These are phyloP conservation scores for Trichoderma sp. DNA, from an alignment of 2,329 filamentous ascomycete species.

Conservation along the genomic window DNA sequence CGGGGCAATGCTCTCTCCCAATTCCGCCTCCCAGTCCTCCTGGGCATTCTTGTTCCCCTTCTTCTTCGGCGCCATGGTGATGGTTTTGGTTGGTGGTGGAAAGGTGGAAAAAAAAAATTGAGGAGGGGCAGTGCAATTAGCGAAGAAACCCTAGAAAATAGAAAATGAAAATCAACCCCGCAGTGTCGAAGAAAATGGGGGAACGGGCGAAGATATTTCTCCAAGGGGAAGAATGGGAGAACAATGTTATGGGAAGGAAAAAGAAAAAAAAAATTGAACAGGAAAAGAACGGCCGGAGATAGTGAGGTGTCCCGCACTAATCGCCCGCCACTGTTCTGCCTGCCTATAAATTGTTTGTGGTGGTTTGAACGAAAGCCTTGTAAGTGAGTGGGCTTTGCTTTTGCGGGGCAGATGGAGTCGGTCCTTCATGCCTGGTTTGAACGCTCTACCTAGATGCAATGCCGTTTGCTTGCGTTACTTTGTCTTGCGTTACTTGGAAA, in stretches of 20 bases:
- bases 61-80: slow-evolving; percentile 87
- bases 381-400: neutral
- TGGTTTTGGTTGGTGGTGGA: neutral
- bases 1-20: slow-evolving; percentile 73
- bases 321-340: neutral
- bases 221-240: neutral
- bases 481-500: too few relatives aligned
- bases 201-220: neutral
- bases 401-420: slow-evolving; percentile 2
- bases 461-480: neutral
- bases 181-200: neutral
- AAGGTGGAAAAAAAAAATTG: neutral
- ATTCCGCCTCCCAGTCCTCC: slow-evolving; percentile 92
- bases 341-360: neutral
- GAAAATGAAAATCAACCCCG: neutral
- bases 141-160: neutral
- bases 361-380: neutral
- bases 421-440: neutral
- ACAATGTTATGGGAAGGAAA: neutral
- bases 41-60: slow-evolving; percentile 79
- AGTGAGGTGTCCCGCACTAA: slow-evolving; percentile 17
- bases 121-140: neutral
- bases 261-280: neutral
- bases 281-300: slow-evolving; percentile 5
- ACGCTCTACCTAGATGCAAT: too few relatives aligned